Evolutionary conservation across 306 rosid genomes (phyloP).

Genomic region (Ammopiptanthus mongolicus): DNA sequence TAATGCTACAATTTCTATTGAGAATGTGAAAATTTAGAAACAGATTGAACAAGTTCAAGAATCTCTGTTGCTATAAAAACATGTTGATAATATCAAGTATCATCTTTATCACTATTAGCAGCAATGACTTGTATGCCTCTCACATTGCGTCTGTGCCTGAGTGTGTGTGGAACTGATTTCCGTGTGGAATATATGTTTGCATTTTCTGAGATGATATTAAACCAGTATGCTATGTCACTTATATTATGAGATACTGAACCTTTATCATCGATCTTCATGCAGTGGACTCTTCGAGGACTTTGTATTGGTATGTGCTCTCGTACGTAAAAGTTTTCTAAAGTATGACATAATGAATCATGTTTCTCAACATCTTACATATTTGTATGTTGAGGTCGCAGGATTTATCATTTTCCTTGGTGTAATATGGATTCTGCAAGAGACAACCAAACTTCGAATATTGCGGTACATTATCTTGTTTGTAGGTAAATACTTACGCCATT

Average conservation of each 20-base stretch:
- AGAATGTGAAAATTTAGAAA: background rate
- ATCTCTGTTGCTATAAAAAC: background rate
- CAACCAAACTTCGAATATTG: conserved; percentile 43
- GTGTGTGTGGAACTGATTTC: background rate
- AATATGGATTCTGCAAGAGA: conserved; percentile 63
- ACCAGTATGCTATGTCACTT: background rate
- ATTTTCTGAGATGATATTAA: background rate
- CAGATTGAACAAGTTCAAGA: background rate
- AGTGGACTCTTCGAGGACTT: conserved; percentile 81
- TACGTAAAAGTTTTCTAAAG: background rate
- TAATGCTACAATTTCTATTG: background rate
- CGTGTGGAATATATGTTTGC: background rate
- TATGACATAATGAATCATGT: background rate
- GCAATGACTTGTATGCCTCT: background rate
- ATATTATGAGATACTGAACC: background rate
- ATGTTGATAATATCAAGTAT: background rate
- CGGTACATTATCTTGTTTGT: conserved; percentile 56
- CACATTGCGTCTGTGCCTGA: background rate
- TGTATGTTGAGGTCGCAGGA: conserved; percentile 35
- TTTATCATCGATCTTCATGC: conserved; percentile 3
- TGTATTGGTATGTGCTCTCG: conserved; percentile 43
- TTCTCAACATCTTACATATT: conserved; percentile 1
- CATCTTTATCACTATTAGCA: background rate
- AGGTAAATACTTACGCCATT: conserved; percentile 25
- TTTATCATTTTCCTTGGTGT: conserved; percentile 57